A percentile compares a stretch with the other conserved stretches of the same genome.
phyloP scores from a whole-genome alignment of 1,139 yeast species.

The Scheffersomyces stambukii region DNA sequence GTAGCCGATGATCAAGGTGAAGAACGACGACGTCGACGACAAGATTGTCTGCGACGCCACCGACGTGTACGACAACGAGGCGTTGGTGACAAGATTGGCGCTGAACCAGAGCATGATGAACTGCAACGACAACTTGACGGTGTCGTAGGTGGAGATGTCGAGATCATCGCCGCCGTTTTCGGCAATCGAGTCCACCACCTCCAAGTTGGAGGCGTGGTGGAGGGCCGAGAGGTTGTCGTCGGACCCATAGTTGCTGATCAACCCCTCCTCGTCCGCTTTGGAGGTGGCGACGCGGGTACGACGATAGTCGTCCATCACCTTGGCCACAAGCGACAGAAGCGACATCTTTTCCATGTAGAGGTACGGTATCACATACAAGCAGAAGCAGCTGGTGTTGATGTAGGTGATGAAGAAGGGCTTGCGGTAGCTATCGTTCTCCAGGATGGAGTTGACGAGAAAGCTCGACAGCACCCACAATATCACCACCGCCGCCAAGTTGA shows the following conservation, averaged over 20 bases:
- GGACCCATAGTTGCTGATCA: slow-evolving; percentile 16
- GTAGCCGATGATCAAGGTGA: slow-evolving; percentile 82
- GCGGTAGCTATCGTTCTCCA: slow-evolving; percentile 64
- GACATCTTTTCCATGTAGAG: slow-evolving; percentile 22
- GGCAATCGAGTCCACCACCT: slow-evolving; percentile 7
- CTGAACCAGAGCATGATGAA: slow-evolving; percentile 86
- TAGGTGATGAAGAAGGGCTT: slow-evolving; percentile 96
- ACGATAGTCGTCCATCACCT: slow-evolving; percentile 19
- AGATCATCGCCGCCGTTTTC: slow-evolving; percentile 12
- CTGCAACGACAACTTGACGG: slow-evolving; percentile 65
- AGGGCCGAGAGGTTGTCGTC: slow-evolving; percentile 10
- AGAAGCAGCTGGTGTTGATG: slow-evolving; percentile 80
- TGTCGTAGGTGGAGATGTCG: slow-evolving; percentile 37
- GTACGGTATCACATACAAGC: slow-evolving; percentile 71
- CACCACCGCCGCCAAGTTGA: slow-evolving; percentile 70
- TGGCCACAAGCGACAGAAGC: slow-evolving; percentile 18
- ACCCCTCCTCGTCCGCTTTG: slow-evolving; percentile 12
- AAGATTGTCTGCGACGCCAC: slow-evolving; percentile 92
- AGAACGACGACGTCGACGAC: slow-evolving; percentile 88
- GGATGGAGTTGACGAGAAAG: slow-evolving; percentile 68
- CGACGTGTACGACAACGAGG: slow-evolving; percentile 80
- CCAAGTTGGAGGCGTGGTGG: slow-evolving; percentile 4
- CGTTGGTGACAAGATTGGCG: slow-evolving; percentile 85
- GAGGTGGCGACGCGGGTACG: slow-evolving; percentile 2
- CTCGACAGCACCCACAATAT: slow-evolving; percentile 87